Evolutionary conservation across 768 basidiomycete genomes (phyloP).

Genomic region (Calocybe indica): DNA sequence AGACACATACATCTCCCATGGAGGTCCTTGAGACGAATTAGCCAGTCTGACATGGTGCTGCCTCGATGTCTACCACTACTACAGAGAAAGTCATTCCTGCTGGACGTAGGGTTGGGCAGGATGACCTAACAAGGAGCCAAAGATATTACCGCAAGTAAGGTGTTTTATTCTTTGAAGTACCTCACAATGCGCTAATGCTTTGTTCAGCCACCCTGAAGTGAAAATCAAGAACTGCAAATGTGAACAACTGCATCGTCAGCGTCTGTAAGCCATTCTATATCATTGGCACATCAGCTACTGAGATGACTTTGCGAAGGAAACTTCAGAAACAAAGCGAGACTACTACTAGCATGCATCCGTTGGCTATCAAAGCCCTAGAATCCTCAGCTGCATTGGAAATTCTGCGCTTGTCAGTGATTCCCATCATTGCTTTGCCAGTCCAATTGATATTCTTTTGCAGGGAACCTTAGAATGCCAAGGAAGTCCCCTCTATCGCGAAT

Average conservation of each 20-base stretch:
- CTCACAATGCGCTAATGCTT: not conserved
- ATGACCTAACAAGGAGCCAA: conserved; percentile 1
- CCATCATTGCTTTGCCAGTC: not conserved
- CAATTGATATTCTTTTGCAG: not conserved
- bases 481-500: not conserved
- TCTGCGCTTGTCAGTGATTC: not conserved
- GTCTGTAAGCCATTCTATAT: not conserved
- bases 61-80: too few relatives aligned
- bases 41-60: too few relatives aligned
- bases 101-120: not conserved
- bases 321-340: not conserved
- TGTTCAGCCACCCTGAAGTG: conserved; percentile 1
- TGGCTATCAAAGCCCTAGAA: too few relatives aligned
- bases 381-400: too few relatives aligned
- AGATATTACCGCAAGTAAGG: conserved; percentile 2
- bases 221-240: not conserved
- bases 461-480: too few relatives aligned
- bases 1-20: too few relatives aligned
- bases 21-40: too few relatives aligned
- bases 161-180: not conserved
- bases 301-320: not conserved
- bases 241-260: not conserved
- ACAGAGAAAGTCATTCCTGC: too few relatives aligned
- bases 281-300: not conserved
- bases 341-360: not conserved